A percentile compares a stretch with the other conserved stretches of the same genome.
Conservation (phyloP, 2,329 filamentous ascomycete genomes). For the Fusarium zealandicum region DNA sequence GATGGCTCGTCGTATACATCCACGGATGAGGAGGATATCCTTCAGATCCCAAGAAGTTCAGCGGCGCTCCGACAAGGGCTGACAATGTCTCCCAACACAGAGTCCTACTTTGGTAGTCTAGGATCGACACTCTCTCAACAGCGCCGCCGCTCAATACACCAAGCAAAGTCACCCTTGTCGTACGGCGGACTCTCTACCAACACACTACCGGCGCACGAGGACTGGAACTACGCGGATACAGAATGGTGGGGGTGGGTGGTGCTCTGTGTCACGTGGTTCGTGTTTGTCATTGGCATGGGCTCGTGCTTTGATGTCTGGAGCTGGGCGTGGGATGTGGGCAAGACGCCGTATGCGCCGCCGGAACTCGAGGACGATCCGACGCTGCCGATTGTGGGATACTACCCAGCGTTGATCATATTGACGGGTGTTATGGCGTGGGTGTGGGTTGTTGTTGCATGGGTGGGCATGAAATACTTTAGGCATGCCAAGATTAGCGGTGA, state of each 20-base stretch:
- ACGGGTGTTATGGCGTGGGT: slow-evolving; percentile 98
- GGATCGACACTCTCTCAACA: slow-evolving; percentile 49
- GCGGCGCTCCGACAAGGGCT: slow-evolving; percentile 52
- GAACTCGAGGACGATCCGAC: slow-evolving; percentile 96
- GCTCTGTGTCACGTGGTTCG: slow-evolving; percentile 87
- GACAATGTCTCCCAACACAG: slow-evolving; percentile 63
- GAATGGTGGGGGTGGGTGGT: slow-evolving; percentile 99
- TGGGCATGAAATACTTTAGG: slow-evolving; percentile 99
- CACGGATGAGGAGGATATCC: slow-evolving; percentile 82
- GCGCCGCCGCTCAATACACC: slow-evolving; percentile 57
- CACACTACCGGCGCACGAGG: slow-evolving; percentile 58
- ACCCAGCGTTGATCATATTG: slow-evolving; percentile 90
- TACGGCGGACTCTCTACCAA: slow-evolving; percentile 60
- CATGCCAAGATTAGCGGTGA: slow-evolving; percentile 87
- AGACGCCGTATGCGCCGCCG: slow-evolving; percentile 92
- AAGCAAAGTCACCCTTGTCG: slow-evolving; percentile 67
- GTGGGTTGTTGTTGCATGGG: slow-evolving; percentile 97
- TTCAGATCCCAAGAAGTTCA: slow-evolving; percentile 66
- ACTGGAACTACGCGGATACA: slow-evolving; percentile 93
- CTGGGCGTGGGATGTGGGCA: slow-evolving; percentile 99
- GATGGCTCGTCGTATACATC: slow-evolving; percentile 54
- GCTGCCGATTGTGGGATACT: slow-evolving; percentile 94
- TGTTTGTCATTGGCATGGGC: slow-evolving; percentile 96
- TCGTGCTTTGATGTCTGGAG: slow-evolving; percentile 95
- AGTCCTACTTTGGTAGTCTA: slow-evolving; percentile 65